Base-by-base conservation (phyloP, 345 rosid genomes). In the Noccaea caerulescens region DNA sequence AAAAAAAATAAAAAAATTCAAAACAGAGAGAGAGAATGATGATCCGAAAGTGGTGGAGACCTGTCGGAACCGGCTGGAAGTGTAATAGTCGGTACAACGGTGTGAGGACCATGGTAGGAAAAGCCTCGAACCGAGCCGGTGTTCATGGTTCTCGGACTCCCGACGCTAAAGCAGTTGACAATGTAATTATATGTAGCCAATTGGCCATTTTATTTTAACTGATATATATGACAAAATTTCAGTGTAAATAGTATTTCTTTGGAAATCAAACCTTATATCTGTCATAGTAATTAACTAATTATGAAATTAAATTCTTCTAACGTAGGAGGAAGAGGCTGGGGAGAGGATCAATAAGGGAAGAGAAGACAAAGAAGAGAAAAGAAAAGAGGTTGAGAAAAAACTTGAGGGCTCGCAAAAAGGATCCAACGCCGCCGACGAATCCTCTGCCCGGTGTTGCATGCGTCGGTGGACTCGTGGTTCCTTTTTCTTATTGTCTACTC, bases 121-220 rank as follows among this genome's bases (percentile, higher is more conserved):
- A 76, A 76, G 66, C 75, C 6, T 69, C 75, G 3, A 42, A 76
- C 54, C 71, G 79, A 76, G 54, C 79, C 1, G 66, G 79, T 63
- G 79, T 69, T 69, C 71, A 69, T 56, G 79, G 79, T 69, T 63
- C 75, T 0, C 46, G 53, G n/a, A 39, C 54, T 41, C 71, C 75
- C 18, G 25, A 63, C 23, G 41, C 79, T 30, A 76, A 69, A 69
- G 5, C 39, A 76, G 75, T 76, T 63, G 55, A 63, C 37, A 69
- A 63, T 69, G 79, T 76, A 76, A 62, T 10, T 61, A 13, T 9
- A 43, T 16, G 3, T 41, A 37, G 25, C 44, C 1, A 6, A 2
- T 58, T 4, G 43, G 10, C 50, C 1, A 30, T 27, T 20, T 20
- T 12, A 20, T n/a, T 32, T 54, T 34, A 18, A 14, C 32, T 33